Evolutionary conservation across 768 basidiomycete genomes (phyloP).

Genomic region (Suillus occidentalis): DNA sequence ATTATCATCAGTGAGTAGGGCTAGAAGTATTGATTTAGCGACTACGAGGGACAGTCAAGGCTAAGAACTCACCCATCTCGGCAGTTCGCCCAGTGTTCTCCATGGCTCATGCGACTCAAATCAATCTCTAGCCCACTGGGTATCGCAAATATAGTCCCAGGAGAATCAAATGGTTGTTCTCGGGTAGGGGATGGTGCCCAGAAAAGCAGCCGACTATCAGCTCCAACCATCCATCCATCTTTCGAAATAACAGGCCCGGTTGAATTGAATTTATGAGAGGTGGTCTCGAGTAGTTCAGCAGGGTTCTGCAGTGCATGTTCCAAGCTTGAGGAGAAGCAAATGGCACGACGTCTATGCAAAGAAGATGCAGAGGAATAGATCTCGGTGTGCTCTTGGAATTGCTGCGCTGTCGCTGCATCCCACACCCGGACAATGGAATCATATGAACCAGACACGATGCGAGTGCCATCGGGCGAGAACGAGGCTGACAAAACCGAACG

Average conservation of each 20-base stretch:
- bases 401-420: slow-evolving; percentile 12
- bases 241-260: no score
- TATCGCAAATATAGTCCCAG: not conserved
- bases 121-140: not conserved
- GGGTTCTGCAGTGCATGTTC: not conserved
- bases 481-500: slow-evolving; percentile 4
- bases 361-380: not conserved
- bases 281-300: not conserved
- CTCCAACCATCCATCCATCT: not conserved
- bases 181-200: not conserved
- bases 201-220: not conserved
- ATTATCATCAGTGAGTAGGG: not conserved
- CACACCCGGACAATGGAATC: slow-evolving; percentile 20
- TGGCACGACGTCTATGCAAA: not conserved
- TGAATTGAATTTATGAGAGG: no score
- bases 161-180: not conserved
- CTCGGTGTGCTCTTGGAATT: not conserved
- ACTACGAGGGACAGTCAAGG: not conserved
- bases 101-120: not conserved
- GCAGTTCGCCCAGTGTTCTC: not conserved
- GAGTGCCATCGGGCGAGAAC: slow-evolving; percentile 18
- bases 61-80: not conserved
- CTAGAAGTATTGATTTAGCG: not conserved
- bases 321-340: not conserved
- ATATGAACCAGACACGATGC: slow-evolving; percentile 18